These are phyloP conservation scores for Fusarium staphyleae DNA, from an alignment of 2,329 filamentous ascomycete species.

Conservation along the genomic window DNA sequence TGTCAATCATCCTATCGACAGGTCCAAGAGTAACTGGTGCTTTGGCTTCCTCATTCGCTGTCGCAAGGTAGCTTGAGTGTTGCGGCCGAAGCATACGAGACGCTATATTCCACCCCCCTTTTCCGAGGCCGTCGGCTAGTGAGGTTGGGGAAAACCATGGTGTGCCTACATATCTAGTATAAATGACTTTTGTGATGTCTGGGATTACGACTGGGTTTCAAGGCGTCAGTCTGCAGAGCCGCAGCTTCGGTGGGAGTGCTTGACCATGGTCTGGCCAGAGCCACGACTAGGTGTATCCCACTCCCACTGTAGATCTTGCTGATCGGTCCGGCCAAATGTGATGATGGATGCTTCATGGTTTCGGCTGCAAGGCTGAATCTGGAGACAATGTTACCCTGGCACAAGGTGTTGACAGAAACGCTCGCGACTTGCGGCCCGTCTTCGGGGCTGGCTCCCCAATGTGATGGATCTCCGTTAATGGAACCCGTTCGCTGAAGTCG, in stretches of 20 bases:
- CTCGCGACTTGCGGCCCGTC: conserved; percentile 27
- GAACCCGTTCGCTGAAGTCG: neutral
- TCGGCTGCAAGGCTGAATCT: conserved; percentile 14
- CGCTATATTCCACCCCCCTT: conserved; percentile 91
- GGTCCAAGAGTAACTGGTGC: conserved; percentile 81
- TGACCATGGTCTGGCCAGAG: too few species aligned
- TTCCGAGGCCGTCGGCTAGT: conserved; percentile 87
- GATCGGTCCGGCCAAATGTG: neutral
- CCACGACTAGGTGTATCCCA: too few species aligned
- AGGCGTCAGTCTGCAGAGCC: too few species aligned
- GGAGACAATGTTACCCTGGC: conserved; percentile 10
- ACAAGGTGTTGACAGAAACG: conserved; percentile 1
- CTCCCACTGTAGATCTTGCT: neutral
- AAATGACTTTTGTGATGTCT: neutral
- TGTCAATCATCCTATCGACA: conserved; percentile 95
- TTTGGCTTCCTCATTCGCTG: conserved; percentile 71
- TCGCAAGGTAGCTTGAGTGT: conserved; percentile 68
- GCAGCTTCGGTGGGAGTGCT: too few species aligned
- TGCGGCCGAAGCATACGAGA: conserved; percentile 64
- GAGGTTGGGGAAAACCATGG: conserved; percentile 94
- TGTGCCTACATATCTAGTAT: conserved; percentile 64
- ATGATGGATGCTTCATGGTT: conserved; percentile 4
- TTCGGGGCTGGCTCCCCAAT: conserved; percentile 26
- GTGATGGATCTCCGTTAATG: conserved; percentile 18
- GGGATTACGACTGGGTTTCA: too few species aligned